Conservation (phyloP, 208 protist genomes). For the Trypanosoma boissoni region DNA sequence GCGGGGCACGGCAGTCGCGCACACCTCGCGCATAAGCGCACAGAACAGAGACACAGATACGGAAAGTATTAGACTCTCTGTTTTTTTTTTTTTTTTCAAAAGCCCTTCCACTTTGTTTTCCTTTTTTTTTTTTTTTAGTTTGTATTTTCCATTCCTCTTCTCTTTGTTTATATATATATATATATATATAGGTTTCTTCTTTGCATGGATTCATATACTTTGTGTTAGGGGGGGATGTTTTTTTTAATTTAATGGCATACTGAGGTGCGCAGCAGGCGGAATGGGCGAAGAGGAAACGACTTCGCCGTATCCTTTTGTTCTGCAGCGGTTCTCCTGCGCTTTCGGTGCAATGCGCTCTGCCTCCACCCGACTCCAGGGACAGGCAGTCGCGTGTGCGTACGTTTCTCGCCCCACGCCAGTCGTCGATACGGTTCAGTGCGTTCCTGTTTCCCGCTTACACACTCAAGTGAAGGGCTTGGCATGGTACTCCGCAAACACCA, state of each 20-base stretch:
- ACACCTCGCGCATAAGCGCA: neutral
- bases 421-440: neutral
- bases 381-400: neutral
- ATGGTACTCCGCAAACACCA: neutral
- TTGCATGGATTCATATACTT: neutral
- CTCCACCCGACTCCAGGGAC: neutral
- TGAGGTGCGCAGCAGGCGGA: neutral
- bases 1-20: neutral
- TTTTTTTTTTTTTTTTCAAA: too few species aligned
- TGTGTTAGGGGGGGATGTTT: too few species aligned
- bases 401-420: neutral
- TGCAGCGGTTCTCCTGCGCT: neutral
- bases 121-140: conserved; percentile 4
- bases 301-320: neutral
- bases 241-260: too few species aligned
- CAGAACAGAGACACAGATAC: too few species aligned
- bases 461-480: neutral
- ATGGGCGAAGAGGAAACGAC: neutral
- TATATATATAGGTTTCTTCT: conserved; percentile 5
- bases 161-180: conserved; percentile 7
- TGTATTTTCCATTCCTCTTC: neutral
- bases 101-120: conserved; percentile 1
- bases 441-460: neutral
- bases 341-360: neutral
- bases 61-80: too few species aligned